Evolutionary conservation across 805 yeast species (phyloP).

Genomic region (Starmerella bombi): DNA sequence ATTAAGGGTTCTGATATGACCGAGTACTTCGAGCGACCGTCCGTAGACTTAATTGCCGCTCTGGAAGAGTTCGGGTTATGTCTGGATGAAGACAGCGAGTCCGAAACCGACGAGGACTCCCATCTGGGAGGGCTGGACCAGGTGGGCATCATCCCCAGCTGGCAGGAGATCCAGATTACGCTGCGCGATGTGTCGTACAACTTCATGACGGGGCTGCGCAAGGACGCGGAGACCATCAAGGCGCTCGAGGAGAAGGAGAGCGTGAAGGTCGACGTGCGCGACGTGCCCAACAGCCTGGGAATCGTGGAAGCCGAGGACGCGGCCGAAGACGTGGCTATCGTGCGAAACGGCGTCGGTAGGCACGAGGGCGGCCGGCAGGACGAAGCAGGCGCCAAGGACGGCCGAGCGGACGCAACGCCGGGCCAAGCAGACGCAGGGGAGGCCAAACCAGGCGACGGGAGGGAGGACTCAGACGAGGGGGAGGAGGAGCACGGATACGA

Average conservation of each 20-base stretch:
- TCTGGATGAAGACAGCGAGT: constrained; percentile 3
- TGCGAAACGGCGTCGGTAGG: background rate
- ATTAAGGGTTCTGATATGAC: too few relatives aligned
- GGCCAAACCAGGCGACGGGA: background rate
- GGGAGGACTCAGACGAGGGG: constrained; percentile 5
- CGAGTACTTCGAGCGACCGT: background rate
- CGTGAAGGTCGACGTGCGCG: constrained; percentile 4
- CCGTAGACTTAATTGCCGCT: constrained; percentile 10
- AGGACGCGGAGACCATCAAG: background rate
- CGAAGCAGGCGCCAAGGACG: background rate
- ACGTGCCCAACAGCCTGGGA: background rate
- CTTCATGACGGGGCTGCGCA: constrained; percentile 14
- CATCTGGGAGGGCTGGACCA: background rate
- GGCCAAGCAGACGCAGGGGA: background rate
- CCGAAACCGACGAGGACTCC: background rate
- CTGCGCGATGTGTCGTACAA: constrained; percentile 13
- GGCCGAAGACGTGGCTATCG: background rate
- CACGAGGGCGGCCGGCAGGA: too few relatives aligned
- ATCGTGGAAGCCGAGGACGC: constrained; percentile 1
- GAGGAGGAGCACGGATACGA: constrained; percentile 6
- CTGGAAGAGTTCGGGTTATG: constrained; percentile 12
- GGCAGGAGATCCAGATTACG: constrained; percentile 15
- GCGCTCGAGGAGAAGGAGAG: background rate
- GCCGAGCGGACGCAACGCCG: background rate
- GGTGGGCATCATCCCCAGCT: constrained; percentile 16